Evolutionary conservation across 2,329 filamentous ascomycete genomes (phyloP).

Genomic region (Diaporthe nobilis): DNA sequence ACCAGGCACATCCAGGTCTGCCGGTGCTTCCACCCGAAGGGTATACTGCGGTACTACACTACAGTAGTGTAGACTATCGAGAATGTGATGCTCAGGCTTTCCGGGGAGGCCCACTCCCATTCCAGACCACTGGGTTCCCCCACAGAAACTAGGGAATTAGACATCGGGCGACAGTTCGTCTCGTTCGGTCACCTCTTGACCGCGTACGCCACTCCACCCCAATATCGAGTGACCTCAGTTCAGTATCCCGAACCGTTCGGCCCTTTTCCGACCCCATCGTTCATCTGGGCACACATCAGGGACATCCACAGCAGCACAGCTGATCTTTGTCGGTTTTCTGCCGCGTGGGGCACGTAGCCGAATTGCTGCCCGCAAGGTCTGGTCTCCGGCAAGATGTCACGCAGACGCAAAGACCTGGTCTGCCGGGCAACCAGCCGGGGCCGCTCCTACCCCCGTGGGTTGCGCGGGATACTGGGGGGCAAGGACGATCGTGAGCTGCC

Average conservation of each 20-base stretch:
- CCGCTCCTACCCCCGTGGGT: neutral
- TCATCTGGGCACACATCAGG: constrained; percentile 12
- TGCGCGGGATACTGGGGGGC: neutral
- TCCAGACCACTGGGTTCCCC: constrained; percentile 28
- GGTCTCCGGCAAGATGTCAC: neutral
- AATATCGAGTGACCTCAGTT: constrained; percentile 30
- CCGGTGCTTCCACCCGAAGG: constrained; percentile 19
- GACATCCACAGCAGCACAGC: constrained; percentile 28
- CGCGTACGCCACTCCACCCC: constrained; percentile 25
- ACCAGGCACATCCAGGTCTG: constrained; percentile 18
- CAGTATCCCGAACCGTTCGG: constrained; percentile 4
- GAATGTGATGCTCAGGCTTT: neutral
- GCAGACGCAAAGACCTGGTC: neutral
- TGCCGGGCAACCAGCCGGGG: constrained; percentile 11
- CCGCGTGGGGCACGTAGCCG: neutral
- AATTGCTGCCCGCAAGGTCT: neutral
- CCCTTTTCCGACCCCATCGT: constrained; percentile 11
- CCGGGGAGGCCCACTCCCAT: constrained; percentile 11
- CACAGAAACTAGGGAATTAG: constrained; percentile 27
- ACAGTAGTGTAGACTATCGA: neutral
- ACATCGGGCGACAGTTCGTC: constrained; percentile 27
- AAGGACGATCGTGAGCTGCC: neutral
- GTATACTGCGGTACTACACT: neutral
- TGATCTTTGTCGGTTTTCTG: constrained; percentile 27
- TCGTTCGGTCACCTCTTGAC: constrained; percentile 17